Evolutionary conservation across 768 basidiomycete species (phyloP).

Genomic region (Hydnum rufescens): DNA sequence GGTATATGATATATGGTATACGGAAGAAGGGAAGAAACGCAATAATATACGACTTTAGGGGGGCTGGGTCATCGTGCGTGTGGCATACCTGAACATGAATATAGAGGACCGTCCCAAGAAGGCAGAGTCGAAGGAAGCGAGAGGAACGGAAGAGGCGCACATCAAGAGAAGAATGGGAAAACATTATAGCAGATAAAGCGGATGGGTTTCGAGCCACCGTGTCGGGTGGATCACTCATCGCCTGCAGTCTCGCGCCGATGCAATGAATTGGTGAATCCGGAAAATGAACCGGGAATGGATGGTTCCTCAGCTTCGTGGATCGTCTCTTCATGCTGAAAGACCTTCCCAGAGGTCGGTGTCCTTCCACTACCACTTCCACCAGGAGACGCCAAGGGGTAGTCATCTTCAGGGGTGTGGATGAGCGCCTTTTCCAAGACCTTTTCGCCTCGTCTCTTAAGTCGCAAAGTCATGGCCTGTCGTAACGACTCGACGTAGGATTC

Average conservation of each 20-base stretch:
- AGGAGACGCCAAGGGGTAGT: not conserved
- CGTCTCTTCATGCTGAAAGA: constrained; percentile 4
- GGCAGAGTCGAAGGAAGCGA: no score
- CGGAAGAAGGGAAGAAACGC: no score
- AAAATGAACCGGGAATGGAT: constrained; percentile 4
- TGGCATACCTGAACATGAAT: no score
- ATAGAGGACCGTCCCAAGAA: no score
- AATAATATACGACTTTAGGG: no score
- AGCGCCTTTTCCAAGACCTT: constrained; percentile 51
- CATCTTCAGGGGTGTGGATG: not conserved
- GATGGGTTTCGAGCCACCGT: no score
- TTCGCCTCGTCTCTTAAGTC: constrained; percentile 80
- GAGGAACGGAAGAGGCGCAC: no score
- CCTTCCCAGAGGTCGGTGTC: not conserved
- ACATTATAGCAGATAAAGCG: no score
- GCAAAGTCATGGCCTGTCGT: constrained; percentile 58
- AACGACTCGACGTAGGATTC: constrained; percentile 87
- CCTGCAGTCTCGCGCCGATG: constrained; percentile 8
- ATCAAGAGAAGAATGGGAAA: no score
- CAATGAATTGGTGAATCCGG: not conserved
- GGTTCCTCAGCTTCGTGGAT: constrained; percentile 11
- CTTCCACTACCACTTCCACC: not conserved
- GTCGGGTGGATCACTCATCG: no score
- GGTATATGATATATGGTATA: no score
- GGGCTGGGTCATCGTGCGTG: no score